Conservation (phyloP, 345 rosid genomes). For the Eucalyptus pauciflora region DNA sequence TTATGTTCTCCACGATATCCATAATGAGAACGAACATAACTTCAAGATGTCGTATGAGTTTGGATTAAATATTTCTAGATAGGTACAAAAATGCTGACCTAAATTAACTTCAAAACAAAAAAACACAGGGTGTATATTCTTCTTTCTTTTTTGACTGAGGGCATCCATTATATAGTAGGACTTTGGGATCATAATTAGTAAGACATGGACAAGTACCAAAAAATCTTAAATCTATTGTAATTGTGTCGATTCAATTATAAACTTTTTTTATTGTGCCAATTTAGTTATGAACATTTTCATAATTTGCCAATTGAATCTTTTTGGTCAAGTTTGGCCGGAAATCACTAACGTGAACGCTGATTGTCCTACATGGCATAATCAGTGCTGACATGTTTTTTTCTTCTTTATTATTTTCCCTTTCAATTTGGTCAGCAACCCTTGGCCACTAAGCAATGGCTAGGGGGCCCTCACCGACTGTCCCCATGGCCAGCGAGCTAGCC, state of each 20-base stretch:
- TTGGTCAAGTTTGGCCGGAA: rapidly evolving
- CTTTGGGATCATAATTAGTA: neutral
- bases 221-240: rapidly evolving
- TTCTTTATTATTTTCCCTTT: too few species aligned
- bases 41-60: neutral
- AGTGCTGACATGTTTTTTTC: rapidly evolving
- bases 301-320: too few species aligned
- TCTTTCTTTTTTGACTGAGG: neutral
- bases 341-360: rapidly evolving
- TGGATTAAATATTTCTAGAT: neutral
- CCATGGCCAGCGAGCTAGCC: too few species aligned
- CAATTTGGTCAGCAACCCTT: too few species aligned
- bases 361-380: rapidly evolving
- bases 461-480: too few species aligned
- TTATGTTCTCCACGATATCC: neutral
- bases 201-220: too few species aligned
- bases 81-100: neutral
- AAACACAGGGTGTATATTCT: rapidly evolving
- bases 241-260: neutral
- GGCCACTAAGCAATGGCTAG: too few species aligned
- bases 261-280: neutral
- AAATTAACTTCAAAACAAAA: neutral
- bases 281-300: neutral
- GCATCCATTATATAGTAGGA: neutral
- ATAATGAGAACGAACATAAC: neutral